Evolutionary conservation across 2,329 filamentous ascomycete genomes (phyloP).

Genomic region (Exophiala xenobiotica): DNA sequence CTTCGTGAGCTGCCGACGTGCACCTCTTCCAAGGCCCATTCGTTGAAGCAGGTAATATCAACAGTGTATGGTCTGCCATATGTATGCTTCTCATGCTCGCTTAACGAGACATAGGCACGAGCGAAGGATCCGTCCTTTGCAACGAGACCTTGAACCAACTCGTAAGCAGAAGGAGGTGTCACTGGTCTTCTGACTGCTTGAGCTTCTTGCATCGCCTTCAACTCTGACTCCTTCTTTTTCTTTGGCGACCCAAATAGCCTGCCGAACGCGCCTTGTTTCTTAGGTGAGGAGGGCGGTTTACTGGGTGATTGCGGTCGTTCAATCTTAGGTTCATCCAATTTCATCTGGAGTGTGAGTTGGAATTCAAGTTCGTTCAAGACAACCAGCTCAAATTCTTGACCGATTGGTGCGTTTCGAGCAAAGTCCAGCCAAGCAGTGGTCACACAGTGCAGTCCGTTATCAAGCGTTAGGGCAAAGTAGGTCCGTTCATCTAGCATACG

Average conservation of each 20-base stretch:
- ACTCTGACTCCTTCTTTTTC: conserved; percentile 92
- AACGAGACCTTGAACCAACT: conserved; percentile 63
- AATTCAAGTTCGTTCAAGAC: conserved; percentile 98
- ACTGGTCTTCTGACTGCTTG: conserved; percentile 56
- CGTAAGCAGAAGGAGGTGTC: conserved; percentile 31
- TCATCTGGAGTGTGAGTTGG: conserved; percentile 93
- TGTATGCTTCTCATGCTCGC: conserved; percentile 84
- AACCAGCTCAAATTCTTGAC: conserved; percentile 96
- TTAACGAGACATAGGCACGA: conserved; percentile 87
- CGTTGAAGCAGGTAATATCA: conserved; percentile 94
- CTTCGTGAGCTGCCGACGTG: conserved; percentile 85
- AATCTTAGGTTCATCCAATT: conserved; percentile 77
- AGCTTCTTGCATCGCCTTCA: conserved; percentile 78
- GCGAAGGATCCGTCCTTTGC: conserved; percentile 92
- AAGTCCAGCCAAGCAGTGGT: conserved; percentile 95
- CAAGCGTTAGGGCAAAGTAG: conserved; percentile 94
- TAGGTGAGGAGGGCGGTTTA: conserved; percentile 53
- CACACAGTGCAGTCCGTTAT: conserved; percentile 96
- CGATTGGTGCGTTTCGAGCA: conserved; percentile 87
- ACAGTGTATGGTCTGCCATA: conserved; percentile 85
- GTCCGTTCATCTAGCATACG: conserved; percentile 70
- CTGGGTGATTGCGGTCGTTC: conserved; percentile 38
- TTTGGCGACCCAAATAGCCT: conserved; percentile 87
- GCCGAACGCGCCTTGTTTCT: conserved; percentile 85
- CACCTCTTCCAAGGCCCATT: conserved; percentile 90